Base-by-base conservation (phyloP, 768 basidiomycete genomes). In the Mycena venus region DNA sequence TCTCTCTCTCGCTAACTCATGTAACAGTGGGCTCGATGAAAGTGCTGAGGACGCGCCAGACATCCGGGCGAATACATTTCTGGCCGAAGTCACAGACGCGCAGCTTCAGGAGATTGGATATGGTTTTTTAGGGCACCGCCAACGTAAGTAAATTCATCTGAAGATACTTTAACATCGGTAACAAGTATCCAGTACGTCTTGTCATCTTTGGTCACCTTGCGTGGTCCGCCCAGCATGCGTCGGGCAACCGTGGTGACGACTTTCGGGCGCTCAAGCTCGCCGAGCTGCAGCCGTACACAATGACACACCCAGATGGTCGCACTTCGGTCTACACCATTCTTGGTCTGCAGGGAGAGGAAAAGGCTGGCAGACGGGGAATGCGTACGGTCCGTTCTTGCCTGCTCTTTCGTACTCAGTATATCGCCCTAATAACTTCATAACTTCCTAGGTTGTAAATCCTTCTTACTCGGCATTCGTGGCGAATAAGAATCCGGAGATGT, bases 181-280 rank as follows among this genome's bases (percentile, higher is more conserved):
- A 58, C 40, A 25, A 8, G 40, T 68, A 55, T 66, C 17, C 21
- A 82, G 80, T 82, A 2, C 70, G 71, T 12, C 65, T 76, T 4
- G 63, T 66, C 4, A 68, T 84, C 25, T 78, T 78, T 53, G 81
- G 82, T 0, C 81, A 83, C 62, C 79, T 83, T 7, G 72, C 79
- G 11, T 84, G 82, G 81, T 79, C 77, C 3, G 64, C 70, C 3
- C 81, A 81, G 64, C 72, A 82, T 74, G 80, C 81, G 14, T 74
- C 73, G 17, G 82, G 83, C 3, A 84, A 83, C 61, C 80, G 80
- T 11, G 82, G 83, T 19, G 81, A 84, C 51, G 82, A 83, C 51
- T 72, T 84, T 40, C 77, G 78, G 14, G 62, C 62, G 6, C 62
- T 64, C 19, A 64, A 64, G 51, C 76, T 84, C 1, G 66, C 62